Percentiles rank a stretch among this genome's conserved stretches.
Evolutionary conservation across 176 grass and related monocot genomes (phyloP).

Genomic region (Miscanthus lutarioriparius): DNA sequence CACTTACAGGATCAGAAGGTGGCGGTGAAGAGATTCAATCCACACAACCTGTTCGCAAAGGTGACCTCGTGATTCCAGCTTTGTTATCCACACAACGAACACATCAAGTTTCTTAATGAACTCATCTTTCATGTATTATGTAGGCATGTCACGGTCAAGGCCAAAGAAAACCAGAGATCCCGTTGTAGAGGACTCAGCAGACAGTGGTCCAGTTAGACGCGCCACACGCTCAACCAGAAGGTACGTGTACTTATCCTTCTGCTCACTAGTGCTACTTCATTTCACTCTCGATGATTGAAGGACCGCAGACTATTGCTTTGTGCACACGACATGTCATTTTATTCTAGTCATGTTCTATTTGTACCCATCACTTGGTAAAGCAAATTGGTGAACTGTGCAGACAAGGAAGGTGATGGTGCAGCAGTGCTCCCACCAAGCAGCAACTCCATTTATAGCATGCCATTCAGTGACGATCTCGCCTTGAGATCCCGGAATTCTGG

Average conservation of each 20-base stretch:
- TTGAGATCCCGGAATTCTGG: conserved; percentile 30
- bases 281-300: not conserved
- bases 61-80: conserved; percentile 21
- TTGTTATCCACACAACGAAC: not conserved
- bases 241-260: conserved; percentile 11
- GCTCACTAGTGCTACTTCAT: not conserved
- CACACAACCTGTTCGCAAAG: conserved; percentile 40
- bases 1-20: conserved; percentile 32
- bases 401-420: conserved; percentile 10
- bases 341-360: not conserved
- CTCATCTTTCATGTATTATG: conserved; percentile 10
- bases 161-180: conserved; percentile 42
- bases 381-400: conserved; percentile 35
- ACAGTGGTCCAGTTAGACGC: conserved; percentile 42
- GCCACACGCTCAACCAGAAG: conserved; percentile 49
- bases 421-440: not conserved
- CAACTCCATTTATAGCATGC: not conserved
- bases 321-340: not conserved
- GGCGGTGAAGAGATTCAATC: conserved; percentile 59
- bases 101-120: conserved; percentile 11
- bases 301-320: not conserved
- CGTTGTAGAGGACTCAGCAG: conserved; percentile 35
- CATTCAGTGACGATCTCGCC: conserved; percentile 26
- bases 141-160: conserved; percentile 44
- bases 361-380: not conserved